A percentile compares a stretch with the other conserved stretches of the same genome.
Conservation (phyloP, 2,329 filamentous ascomycete species). For the Xylariomycetidae sp. region DNA sequence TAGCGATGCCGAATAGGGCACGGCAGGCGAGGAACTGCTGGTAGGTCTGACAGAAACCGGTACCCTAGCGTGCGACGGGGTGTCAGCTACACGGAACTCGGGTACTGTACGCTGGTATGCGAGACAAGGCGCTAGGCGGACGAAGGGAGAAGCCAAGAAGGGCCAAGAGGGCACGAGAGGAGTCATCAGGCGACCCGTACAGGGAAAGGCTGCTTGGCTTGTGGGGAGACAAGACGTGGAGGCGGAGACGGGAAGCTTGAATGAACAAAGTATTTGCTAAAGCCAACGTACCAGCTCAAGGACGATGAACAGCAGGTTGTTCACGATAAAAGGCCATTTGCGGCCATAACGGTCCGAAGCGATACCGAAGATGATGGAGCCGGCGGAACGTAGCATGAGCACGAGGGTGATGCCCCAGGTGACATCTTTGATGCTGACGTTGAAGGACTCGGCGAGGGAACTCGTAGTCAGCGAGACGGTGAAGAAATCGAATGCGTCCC, state of each 20-base stretch:
- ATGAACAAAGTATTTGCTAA: constrained; percentile 23
- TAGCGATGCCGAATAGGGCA: constrained; percentile 71
- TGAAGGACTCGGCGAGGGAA: constrained; percentile 47
- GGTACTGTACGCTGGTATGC: too few relatives aligned
- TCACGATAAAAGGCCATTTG: constrained; percentile 69
- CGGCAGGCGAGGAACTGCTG: constrained; percentile 67
- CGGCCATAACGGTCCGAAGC: constrained; percentile 51
- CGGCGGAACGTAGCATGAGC: constrained; percentile 54
- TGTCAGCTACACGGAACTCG: too few relatives aligned
- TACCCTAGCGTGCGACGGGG: constrained; percentile 38
- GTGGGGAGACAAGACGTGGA: too few relatives aligned
- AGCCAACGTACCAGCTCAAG: constrained; percentile 57
- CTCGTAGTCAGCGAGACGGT: constrained; percentile 55
- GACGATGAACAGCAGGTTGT: constrained; percentile 66
- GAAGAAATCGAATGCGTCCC: constrained; percentile 63
- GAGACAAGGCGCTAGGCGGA: too few relatives aligned
- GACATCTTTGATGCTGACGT: constrained; percentile 49
- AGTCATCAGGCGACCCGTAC: too few relatives aligned
- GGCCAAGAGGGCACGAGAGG: too few relatives aligned
- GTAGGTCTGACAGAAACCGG: constrained; percentile 64
- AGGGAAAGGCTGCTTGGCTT: too few relatives aligned
- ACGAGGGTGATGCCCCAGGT: constrained; percentile 61
- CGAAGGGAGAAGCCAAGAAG: too few relatives aligned
- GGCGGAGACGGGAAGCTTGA: constrained; percentile 1
- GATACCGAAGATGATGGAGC: constrained; percentile 48